Evolutionary conservation across 352 stramenopile genomes (phyloP).

Genomic region (Globisporangium emineosum): DNA sequence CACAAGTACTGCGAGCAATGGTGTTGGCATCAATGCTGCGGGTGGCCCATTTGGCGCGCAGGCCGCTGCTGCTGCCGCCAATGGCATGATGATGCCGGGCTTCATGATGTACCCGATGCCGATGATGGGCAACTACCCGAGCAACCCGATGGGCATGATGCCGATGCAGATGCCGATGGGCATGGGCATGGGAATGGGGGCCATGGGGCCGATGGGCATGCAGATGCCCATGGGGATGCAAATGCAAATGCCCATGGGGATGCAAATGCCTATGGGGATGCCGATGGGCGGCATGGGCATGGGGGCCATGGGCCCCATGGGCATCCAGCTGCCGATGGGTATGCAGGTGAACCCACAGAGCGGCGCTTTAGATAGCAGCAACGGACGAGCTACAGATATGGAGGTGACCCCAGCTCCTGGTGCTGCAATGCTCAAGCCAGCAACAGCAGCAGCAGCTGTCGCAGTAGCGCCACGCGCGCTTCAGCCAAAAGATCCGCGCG

Average conservation of each 20-base stretch:
- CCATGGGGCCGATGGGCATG: slow-evolving; percentile 31
- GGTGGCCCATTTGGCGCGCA: slow-evolving; percentile 15
- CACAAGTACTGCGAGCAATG: background rate
- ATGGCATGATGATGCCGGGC: slow-evolving; percentile 73
- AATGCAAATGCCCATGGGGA: slow-evolving; percentile 32
- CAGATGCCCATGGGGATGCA: slow-evolving; percentile 38
- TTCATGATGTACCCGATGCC: slow-evolving; percentile 84
- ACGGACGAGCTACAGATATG: slow-evolving; percentile 4
- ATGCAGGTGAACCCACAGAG: slow-evolving; percentile 35
- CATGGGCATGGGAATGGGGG: slow-evolving; percentile 27
- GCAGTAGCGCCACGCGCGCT: slow-evolving; percentile 22
- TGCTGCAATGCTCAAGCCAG: slow-evolving; percentile 27
- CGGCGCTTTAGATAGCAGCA: slow-evolving; percentile 27
- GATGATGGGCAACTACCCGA: slow-evolving; percentile 69
- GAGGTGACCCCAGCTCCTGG: slow-evolving; percentile 8
- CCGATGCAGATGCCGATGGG: slow-evolving; percentile 32
- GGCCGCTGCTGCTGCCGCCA: background rate
- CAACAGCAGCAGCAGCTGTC: slow-evolving; percentile 14
- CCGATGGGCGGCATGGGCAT: slow-evolving; percentile 32
- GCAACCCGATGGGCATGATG: slow-evolving; percentile 40
- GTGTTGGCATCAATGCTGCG: background rate
- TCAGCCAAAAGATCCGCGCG: slow-evolving; percentile 42
- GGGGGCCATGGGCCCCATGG: slow-evolving; percentile 22
- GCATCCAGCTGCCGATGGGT: slow-evolving; percentile 29
- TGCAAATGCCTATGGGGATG: slow-evolving; percentile 27